Evolutionary conservation across 805 yeast genomes (phyloP), one percentile per base, ranked within the genome.

Genomic region (Blastobotrys attinorum): DNA sequence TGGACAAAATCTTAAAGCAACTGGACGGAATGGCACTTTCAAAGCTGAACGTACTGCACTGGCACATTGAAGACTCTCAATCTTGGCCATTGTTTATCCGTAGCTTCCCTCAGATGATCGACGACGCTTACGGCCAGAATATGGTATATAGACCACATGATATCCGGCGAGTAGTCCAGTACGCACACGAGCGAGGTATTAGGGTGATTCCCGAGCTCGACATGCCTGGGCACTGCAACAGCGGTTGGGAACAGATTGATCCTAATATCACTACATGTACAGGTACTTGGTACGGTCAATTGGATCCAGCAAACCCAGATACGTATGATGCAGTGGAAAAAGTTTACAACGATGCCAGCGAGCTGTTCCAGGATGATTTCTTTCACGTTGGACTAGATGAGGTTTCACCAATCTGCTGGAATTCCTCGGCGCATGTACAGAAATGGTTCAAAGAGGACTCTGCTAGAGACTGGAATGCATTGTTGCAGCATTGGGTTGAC

Each of bases 361-460:
- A 36, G 2, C 45, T 65, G 3, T 67, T 67, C 49, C 31, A 45
- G 2, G 71, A 67, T 43, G 49, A 58, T 35, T 51, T 63, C 10
- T 65, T 65, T 56, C 72, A 67, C 47, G 67, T 66, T 22, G 72
- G 72, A 5, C 55, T 55, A 23, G 71, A 67, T 47, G 72, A 67
- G 49, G 48, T 66, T 37, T 52, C 51, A 17, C 44, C 53, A 6
- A 44, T 40, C 8, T 67, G 72, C 48, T 66, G 60, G 49, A 57
- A 61, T 38, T 47, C 42, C 31, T 59, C 66, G 3, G 22, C 40
- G 3, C 21, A 40, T 11, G 47, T 57, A 6, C 46, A 45, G 36
- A 49, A 52, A 63, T 25, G 37, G 57, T 7, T 34, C 39, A 33
- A 33, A 3, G 33, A 33, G 15, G 22, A 40, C 15, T 10, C 22